phyloP scores from a whole-genome alignment of 768 basidiomycete species.

The Kwoniella heveanensis region DNA sequence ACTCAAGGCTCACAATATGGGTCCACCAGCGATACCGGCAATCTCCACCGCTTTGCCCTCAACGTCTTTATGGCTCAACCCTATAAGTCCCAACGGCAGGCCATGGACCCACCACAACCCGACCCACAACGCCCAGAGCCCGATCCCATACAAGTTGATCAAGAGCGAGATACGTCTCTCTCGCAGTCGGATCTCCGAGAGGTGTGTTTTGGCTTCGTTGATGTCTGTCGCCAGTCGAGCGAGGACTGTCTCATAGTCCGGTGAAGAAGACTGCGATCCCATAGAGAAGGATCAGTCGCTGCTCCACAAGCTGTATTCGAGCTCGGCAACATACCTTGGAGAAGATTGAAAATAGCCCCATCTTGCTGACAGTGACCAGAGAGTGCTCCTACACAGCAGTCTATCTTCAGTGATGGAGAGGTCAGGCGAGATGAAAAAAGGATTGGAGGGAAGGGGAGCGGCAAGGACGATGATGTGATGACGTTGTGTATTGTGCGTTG shows the following conservation, averaged over 20 bases:
- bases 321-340: slow-evolving; percentile 24
- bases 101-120: slow-evolving; percentile 52
- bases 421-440: neutral
- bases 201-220: slow-evolving; percentile 48
- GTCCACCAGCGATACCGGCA: slow-evolving; percentile 40
- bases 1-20: slow-evolving; percentile 50
- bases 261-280: slow-evolving; percentile 34
- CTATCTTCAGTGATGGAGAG: neutral
- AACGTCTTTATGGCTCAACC: slow-evolving; percentile 29
- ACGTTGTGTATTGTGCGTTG: slow-evolving; percentile 10
- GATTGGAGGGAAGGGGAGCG: neutral
- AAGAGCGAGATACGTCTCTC: slow-evolving; percentile 48
- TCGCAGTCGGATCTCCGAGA: slow-evolving; percentile 52
- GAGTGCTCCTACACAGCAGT: no score
- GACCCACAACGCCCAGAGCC: slow-evolving; percentile 51
- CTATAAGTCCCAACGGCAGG: slow-evolving; percentile 50
- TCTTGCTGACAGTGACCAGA: neutral
- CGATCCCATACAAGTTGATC: slow-evolving; percentile 49
- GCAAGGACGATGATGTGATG: slow-evolving; percentile 5
- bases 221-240: slow-evolving; percentile 50
- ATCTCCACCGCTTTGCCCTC: slow-evolving; percentile 36
- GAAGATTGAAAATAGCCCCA: slow-evolving; percentile 50
- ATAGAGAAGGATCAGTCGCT: neutral
- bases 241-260: slow-evolving; percentile 55
- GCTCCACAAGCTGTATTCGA: neutral